A percentile compares a stretch with the other conserved stretches of the same genome.
Conservation (phyloP, 768 basidiomycete genomes). For the Hygrocybe punicea region DNA sequence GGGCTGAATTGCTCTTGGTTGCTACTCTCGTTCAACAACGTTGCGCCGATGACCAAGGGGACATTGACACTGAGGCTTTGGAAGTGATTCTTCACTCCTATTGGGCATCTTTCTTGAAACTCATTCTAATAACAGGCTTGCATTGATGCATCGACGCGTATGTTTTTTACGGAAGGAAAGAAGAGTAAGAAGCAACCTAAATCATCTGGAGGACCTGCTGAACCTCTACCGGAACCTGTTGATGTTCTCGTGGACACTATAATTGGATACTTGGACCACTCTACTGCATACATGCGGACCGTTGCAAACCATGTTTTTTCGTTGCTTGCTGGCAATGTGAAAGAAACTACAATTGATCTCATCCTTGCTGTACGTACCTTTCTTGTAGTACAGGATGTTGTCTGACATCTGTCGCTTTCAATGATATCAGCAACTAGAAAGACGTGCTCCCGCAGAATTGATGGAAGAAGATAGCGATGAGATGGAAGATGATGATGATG, state of each 20-base stretch:
- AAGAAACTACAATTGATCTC: constrained; percentile 71
- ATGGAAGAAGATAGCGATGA: constrained; percentile 37
- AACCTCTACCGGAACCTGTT: constrained; percentile 55
- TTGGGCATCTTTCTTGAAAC: not conserved
- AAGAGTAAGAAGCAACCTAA: constrained; percentile 43
- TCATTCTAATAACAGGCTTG: constrained; percentile 44
- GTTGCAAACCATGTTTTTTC: constrained; percentile 79
- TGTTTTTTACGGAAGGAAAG: constrained; percentile 42
- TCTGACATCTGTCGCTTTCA: not conserved
- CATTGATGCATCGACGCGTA: constrained; percentile 53
- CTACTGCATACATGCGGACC: constrained; percentile 73
- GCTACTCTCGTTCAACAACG: constrained; percentile 71
- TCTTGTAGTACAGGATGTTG: constrained; percentile 1
- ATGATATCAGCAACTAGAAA: constrained; percentile 73
- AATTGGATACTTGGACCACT: constrained; percentile 84
- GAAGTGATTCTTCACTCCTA: constrained; percentile 46
- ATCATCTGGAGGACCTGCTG: constrained; percentile 33
- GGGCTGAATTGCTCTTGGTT: constrained; percentile 66
- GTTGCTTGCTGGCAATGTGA: constrained; percentile 61
- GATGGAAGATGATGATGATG: constrained; percentile 32
- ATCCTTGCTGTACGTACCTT: constrained; percentile 66
- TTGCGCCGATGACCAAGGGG: constrained; percentile 58
- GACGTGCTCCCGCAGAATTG: constrained; percentile 57
- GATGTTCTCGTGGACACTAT: constrained; percentile 87
- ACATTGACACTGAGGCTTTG: constrained; percentile 50